Base-by-base conservation (phyloP, 306 rosid species). In the Lablab purpureus region DNA sequence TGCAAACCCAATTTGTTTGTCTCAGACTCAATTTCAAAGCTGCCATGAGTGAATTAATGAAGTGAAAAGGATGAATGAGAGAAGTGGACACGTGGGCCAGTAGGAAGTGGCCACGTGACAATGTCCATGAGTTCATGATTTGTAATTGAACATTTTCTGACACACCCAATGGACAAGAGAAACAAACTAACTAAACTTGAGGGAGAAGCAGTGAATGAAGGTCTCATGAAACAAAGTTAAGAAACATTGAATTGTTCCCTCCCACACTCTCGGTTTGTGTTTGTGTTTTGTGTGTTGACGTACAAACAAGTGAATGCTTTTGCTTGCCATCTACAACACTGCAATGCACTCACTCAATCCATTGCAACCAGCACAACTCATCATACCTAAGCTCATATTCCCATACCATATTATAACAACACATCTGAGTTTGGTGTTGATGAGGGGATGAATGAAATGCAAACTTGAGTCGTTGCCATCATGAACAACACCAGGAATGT, bases 401-500 rank as follows among this genome's bases (percentile, higher is more conserved):
- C 19, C 10, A 34, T 65, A 10, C 51, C 41, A 36, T 36, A 10
- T 37, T 25, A 27, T 62, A 62, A 30, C 13, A 32, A 7, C 46
- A 55, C 58, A 73, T 56, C 6, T 17, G 18, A 58, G 14, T 75
- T 60, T 60, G 70, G 59, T 25, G 5, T 41, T 27, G 60, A 60
- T n/a, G n/a, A n/a, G 52, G 25, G 40, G 2, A 32, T 30, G 22
- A 49, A 25, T 46, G 22, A 40, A 69, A 65, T 64, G 75, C 62
- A 23, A 7, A 4, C 1, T 55, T 55, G 77, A 22, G 14, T 74
- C 37, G 1, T 37, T 67, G 12, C 19, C 51, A 64, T 47, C 79
- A 92, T 90, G 94, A 85, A 30, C 71, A 63, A 40, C 71, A 63
- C 72, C 68, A 82, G 84, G 75, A 87, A 49, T 65, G 27, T 23